phyloP scores from a whole-genome alignment of 257 asterid species.

The Rauvolfia tetraphylla region DNA sequence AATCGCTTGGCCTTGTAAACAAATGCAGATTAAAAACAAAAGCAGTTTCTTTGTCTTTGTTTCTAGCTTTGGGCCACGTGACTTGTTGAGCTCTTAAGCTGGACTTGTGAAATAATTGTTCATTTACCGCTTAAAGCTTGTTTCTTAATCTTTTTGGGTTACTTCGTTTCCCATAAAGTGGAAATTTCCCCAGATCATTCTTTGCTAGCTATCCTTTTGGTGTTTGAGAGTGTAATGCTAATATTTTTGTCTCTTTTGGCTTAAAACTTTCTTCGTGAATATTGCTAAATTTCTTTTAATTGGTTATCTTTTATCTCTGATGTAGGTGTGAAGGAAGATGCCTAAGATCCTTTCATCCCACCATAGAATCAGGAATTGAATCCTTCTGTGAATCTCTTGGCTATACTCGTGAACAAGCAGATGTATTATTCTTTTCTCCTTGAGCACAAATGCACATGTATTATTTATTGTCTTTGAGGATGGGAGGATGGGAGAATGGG shows the following conservation, averaged over 20 bases:
- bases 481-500: no score
- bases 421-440: slow-evolving; percentile 32
- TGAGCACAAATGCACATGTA: neutral
- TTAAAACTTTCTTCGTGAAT: slow-evolving; percentile 3
- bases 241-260: neutral
- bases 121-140: neutral
- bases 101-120: neutral
- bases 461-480: no score
- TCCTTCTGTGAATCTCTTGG: slow-evolving; percentile 67
- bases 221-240: neutral
- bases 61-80: neutral
- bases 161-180: no score
- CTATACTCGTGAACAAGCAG: slow-evolving; percentile 42
- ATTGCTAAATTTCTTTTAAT: slow-evolving; percentile 13
- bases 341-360: slow-evolving; percentile 74
- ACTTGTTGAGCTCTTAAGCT: neutral
- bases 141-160: neutral
- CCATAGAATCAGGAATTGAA: slow-evolving; percentile 50
- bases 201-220: neutral
- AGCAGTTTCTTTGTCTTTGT: neutral
- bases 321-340: slow-evolving; percentile 84
- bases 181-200: neutral
- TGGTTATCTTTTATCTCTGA: slow-evolving; percentile 12
- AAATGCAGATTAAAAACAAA: neutral
- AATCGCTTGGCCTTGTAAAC: neutral